A percentile compares a stretch with the other conserved stretches of the same genome.
Conservation (phyloP, 176 grass and related monocot species). For the Aegilops speltoides region DNA sequence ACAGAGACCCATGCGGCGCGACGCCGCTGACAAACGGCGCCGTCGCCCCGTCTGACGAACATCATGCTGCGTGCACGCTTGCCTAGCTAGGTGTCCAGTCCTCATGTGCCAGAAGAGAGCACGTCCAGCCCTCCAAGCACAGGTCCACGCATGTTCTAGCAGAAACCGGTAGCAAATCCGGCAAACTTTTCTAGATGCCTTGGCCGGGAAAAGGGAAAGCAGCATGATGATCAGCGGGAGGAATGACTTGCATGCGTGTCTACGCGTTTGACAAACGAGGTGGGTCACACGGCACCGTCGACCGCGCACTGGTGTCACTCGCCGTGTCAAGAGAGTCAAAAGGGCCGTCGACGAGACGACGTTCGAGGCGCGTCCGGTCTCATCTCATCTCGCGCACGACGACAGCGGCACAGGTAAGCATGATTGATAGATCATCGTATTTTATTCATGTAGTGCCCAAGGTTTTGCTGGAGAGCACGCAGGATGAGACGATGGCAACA, state of each 20-base stretch:
- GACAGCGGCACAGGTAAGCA: not conserved
- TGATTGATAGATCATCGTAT: too few species aligned
- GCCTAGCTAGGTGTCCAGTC: not conserved
- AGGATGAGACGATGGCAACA: conserved; percentile 24
- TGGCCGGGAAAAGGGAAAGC: not conserved
- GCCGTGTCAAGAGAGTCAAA: conserved; percentile 28
- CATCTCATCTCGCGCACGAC: not conserved
- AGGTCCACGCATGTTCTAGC: not conserved
- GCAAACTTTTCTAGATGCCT: not conserved
- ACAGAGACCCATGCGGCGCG: not conserved
- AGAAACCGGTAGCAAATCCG: not conserved
- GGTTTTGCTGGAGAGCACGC: conserved; percentile 43
- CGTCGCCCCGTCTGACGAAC: not conserved
- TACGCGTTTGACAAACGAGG: conserved; percentile 8
- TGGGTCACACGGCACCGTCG: conserved; percentile 17
- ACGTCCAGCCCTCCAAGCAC: not conserved
- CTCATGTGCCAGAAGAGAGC: too few species aligned
- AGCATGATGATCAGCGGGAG: not conserved
- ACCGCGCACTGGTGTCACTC: not conserved
- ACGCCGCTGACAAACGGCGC: not conserved
- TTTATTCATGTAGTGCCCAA: conserved; percentile 21
- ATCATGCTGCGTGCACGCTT: not conserved
- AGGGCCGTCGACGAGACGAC: conserved; percentile 35
- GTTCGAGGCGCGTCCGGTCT: conserved; percentile 5
- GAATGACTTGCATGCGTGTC: not conserved